Conservation (phyloP, 2,329 filamentous ascomycete species). For the Penicillium carneum region DNA sequence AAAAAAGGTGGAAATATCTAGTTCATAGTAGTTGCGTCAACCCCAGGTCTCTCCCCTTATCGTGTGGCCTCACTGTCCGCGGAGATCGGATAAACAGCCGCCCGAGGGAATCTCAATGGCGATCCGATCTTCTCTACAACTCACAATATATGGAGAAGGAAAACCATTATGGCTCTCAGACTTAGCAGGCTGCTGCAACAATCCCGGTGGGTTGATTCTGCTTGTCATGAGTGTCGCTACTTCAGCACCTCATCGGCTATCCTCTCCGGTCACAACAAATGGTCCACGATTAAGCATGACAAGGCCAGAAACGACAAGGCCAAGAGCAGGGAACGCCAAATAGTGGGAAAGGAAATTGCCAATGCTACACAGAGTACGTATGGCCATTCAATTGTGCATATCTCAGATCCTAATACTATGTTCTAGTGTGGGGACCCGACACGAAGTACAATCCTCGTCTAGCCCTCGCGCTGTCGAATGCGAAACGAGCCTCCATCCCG, state of each 20-base stretch:
- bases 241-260: constrained; percentile 57
- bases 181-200: constrained; percentile 33
- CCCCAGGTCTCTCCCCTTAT: constrained; percentile 31
- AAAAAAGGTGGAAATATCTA: constrained; percentile 6
- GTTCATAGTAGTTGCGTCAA: constrained; percentile 21
- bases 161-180: constrained; percentile 37
- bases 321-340: constrained; percentile 74
- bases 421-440: constrained; percentile 75
- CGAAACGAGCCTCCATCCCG: constrained; percentile 85
- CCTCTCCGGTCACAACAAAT: constrained; percentile 82
- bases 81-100: constrained; percentile 44
- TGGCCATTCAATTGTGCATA: neutral
- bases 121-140: constrained; percentile 3
- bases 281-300: constrained; percentile 95
- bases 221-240: constrained; percentile 49
- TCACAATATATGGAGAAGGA: constrained; percentile 15
- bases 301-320: constrained; percentile 82
- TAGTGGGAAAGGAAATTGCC: constrained; percentile 75
- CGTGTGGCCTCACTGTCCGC: constrained; percentile 37
- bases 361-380: constrained; percentile 74
- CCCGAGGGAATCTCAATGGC: constrained; percentile 7
- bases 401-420: constrained; percentile 22
- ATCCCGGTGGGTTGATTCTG: constrained; percentile 17
- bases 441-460: constrained; percentile 77
- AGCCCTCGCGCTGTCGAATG: constrained; percentile 72